Base-by-base conservation (phyloP, 2,329 filamentous ascomycete species). In the Neofusicoccum cordaticola region DNA sequence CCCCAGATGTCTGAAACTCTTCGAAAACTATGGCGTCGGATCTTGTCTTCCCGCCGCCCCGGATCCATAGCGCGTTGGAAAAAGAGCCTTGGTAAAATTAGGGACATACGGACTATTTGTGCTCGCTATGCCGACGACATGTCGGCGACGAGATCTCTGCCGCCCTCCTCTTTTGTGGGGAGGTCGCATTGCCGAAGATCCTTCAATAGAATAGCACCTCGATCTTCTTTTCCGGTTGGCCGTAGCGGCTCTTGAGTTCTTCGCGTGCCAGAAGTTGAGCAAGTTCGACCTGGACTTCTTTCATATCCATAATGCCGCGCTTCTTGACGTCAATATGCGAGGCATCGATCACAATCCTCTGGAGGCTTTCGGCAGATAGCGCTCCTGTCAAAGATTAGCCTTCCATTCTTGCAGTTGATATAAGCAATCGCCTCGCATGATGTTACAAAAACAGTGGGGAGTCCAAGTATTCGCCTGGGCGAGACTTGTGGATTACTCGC, bases 321-420 rank as follows among this genome's bases (percentile, higher is more conserved):
- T 96, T 96, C 84, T 99, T 99, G 77, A 91, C 87, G 78, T 99
- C 94, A 69, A 97, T 91, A 74, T 97, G 90, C 7, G 93, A 97
- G 13, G 91, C 92, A 78, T 99, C 95, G 37, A 98, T 85, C 8
- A 98, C 86, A 39, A 99, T 85, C 51, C 91, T 86, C 79, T 92
- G 87, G 62, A 98, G 77, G 66, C 89, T 85, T 39, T 86, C 84
- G 37, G 91, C 77, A 31, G 88, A 90, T 50, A 98, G 79, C 2
- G 90, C 88, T 41, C 89, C 90, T 86, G 67, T 31, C 51, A 13
- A 22, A 7, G 17, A 48, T 42, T 77, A 66, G 65, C 41, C 71
- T 12, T 37, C 27, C 37, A 15, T 39, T 39, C 37, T 39, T 15
- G 13, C 31, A 17, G 9, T 52, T 45, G 17, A 39, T n/a, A 53